Evolutionary conservation across 257 asterid genomes (phyloP).

Genomic region (Scutellaria baicalensis): DNA sequence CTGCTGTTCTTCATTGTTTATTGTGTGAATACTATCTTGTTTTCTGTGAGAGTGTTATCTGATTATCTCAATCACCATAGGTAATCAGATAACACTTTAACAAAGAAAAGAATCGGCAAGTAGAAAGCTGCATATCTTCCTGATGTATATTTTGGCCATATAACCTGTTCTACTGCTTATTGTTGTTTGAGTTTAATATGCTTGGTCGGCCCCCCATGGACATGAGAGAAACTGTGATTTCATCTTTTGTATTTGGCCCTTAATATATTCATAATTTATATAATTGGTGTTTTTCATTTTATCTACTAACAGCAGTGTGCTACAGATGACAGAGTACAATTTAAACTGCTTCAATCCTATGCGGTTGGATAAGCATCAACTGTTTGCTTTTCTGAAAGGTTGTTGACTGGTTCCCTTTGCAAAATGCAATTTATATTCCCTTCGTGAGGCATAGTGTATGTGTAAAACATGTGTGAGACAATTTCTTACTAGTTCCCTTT

Average conservation of each 20-base stretch:
- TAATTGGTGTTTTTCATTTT: background rate
- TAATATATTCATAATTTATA: background rate
- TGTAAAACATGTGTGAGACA: background rate
- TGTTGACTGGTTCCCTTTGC: constrained; percentile 12
- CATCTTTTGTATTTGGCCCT: background rate
- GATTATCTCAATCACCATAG: background rate
- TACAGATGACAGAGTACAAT: constrained; percentile 66
- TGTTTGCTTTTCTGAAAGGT: constrained; percentile 68
- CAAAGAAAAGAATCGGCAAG: background rate
- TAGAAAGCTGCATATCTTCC: background rate
- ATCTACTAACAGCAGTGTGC: constrained; percentile 20
- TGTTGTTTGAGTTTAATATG: background rate
- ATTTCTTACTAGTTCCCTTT: constrained; percentile 17
- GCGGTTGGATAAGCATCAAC: constrained; percentile 60
- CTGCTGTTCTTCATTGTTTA: constrained; percentile 1
- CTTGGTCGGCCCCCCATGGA: background rate
- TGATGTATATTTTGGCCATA: background rate
- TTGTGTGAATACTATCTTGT: background rate
- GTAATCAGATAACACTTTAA: background rate
- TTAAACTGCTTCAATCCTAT: constrained; percentile 27
- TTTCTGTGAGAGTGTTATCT: background rate
- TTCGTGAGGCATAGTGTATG: background rate
- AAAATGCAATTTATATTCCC: background rate
- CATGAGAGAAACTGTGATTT: background rate
- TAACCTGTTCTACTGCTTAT: background rate